A percentile compares a stretch with the other conserved stretches of the same genome.
These are phyloP conservation scores for Stylonectria norvegica DNA, from an alignment of 2,329 filamentous ascomycete species.

Conservation along the genomic window DNA sequence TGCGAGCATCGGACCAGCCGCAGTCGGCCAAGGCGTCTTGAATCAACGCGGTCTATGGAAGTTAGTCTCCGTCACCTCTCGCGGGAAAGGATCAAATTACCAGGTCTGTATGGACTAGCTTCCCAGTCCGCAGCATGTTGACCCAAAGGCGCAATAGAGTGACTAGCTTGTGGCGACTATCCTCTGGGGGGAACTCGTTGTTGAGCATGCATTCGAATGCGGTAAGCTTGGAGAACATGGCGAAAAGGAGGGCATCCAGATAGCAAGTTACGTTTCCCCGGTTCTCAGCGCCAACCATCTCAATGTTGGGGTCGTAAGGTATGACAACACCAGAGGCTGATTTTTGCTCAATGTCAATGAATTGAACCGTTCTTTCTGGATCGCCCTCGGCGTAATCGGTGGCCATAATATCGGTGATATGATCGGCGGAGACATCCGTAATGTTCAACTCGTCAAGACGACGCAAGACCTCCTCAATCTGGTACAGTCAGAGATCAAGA, in stretches of 20 bases:
- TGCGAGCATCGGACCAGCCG: conserved; percentile 79
- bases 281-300: conserved; percentile 83
- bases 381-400: conserved; percentile 66
- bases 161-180: conserved; percentile 68
- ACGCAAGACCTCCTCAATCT: conserved; percentile 42
- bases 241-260: conserved; percentile 83
- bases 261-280: conserved; percentile 88
- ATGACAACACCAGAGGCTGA: conserved; percentile 76
- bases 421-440: conserved; percentile 52
- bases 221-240: conserved; percentile 89
- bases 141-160: conserved; percentile 84
- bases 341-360: conserved; percentile 75
- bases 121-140: conserved; percentile 82
- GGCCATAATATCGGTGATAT: conserved; percentile 53
- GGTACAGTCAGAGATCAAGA: conserved; percentile 13
- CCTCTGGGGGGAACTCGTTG: conserved; percentile 66
- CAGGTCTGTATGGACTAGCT: conserved; percentile 80
- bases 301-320: conserved; percentile 67
- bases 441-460: conserved; percentile 44
- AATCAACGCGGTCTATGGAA: conserved; percentile 67
- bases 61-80: conserved; percentile 23
- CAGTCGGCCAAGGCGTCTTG: conserved; percentile 80
- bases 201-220: conserved; percentile 93
- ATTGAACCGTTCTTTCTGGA: conserved; percentile 68
- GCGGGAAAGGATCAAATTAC: conserved; percentile 44